Percentiles rank a stretch among this genome's conserved stretches.
phyloP scores from a whole-genome alignment of 805 yeast genomes.

The Starmerella etchellsii region DNA sequence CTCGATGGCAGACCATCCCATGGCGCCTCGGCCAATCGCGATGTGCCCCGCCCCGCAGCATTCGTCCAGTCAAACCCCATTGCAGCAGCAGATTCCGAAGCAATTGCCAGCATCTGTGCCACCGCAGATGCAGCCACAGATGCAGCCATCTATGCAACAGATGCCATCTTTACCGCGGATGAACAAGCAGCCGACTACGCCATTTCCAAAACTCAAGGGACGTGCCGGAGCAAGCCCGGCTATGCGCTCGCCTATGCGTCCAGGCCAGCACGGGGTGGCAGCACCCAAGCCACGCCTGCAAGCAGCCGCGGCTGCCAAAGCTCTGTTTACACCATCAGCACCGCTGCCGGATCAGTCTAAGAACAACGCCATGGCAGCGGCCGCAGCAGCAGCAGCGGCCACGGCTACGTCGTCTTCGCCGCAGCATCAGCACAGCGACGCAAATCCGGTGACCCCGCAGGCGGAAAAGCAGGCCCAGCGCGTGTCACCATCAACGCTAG shows the following conservation, averaged over 20 bases:
- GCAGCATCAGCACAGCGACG: too few relatives aligned
- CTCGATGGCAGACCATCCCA: too few relatives aligned
- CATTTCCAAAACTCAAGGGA: too few relatives aligned
- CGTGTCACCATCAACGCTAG: slow-evolving; percentile 19
- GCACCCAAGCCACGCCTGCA: slow-evolving; percentile 6
- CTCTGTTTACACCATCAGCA: slow-evolving; percentile 8
- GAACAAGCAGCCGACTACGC: too few relatives aligned
- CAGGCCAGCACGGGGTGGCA: background rate
- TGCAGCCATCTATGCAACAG: too few relatives aligned
- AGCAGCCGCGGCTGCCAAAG: slow-evolving; percentile 20
- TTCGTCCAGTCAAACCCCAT: too few relatives aligned
- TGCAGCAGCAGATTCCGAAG: too few relatives aligned
- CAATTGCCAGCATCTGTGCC: too few relatives aligned
- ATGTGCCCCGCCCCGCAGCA: too few relatives aligned
- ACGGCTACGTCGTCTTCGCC: background rate
- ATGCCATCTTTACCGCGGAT: too few relatives aligned
- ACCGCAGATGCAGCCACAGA: too few relatives aligned
- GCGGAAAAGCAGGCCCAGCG: slow-evolving; percentile 3
- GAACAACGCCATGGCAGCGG: slow-evolving; percentile 16
- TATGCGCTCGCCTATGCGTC: slow-evolving; percentile 14
- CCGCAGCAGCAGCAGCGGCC: slow-evolving; percentile 20
- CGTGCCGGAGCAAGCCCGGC: slow-evolving; percentile 18
- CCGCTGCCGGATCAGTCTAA: slow-evolving; percentile 7
- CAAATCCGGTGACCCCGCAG: slow-evolving; percentile 7
- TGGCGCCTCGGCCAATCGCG: too few relatives aligned